phyloP scores from a whole-genome alignment of 495 filamentous ascomycete species.

The Sordaria brevicollis region DNA sequence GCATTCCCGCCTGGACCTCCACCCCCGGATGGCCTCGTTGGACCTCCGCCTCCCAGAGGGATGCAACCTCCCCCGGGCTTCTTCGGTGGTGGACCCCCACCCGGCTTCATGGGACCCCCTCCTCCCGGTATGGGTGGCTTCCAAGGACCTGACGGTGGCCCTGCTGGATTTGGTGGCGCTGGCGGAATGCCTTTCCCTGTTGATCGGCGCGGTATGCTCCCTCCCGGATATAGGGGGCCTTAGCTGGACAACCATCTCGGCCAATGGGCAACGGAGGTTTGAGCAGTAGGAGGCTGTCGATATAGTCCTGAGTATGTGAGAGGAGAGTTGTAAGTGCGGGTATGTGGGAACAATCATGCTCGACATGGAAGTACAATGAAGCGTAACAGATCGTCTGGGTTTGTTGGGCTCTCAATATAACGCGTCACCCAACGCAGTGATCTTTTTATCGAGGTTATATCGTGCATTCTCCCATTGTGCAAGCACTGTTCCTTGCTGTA shows the following conservation, averaged over 20 bases:
- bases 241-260: neutral
- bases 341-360: neutral
- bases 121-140: conserved; percentile 39
- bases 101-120: conserved; percentile 26
- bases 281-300: neutral
- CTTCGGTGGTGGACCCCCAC: conserved; percentile 30
- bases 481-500: neutral
- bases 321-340: neutral
- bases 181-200: conserved; percentile 1
- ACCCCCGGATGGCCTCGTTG: conserved; percentile 33
- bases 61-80: conserved; percentile 43
- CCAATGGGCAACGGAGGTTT: neutral
- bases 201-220: conserved; percentile 11
- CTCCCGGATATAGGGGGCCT: conserved; percentile 3
- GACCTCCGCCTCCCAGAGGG: conserved; percentile 22
- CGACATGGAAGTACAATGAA: neutral
- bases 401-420: neutral
- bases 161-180: conserved; percentile 4
- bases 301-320: neutral
- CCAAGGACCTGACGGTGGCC: conserved; percentile 32
- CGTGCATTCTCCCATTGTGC: neutral
- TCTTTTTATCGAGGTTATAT: neutral
- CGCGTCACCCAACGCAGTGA: neutral
- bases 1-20: conserved; percentile 27
- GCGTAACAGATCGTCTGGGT: neutral